Base-by-base conservation (phyloP, 331 rosid genomes). In the Quercus lobata region DNA sequence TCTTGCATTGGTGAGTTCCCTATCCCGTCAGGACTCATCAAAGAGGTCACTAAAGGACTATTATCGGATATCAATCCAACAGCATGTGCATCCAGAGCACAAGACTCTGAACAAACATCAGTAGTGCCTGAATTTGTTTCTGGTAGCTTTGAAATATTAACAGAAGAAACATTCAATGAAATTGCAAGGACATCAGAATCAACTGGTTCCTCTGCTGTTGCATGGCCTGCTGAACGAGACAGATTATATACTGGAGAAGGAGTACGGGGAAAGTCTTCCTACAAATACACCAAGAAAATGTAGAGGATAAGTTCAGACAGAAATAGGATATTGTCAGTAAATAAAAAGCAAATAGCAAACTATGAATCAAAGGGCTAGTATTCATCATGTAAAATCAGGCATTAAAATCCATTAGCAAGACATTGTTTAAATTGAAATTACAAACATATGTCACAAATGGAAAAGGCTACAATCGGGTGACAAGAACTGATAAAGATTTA, bases 241-340 rank as follows among this genome's bases (percentile, higher is more conserved):
- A 82, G 88, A 83, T 78, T 87, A 78, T 82, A 89, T 25, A 91
- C 79, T 69, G 92, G 90, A 81, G 93, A 91, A 49, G 91, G 91
- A 8, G 91, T 87, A 21, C 90, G 90, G 49, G 92, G 91, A 72
- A 87, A 91, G 83, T 89, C 95, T 76, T 88, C 89, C 95, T 88
- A 71, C 68, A 79, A 76, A 78, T 74, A 44, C 81, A 79, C 65
- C 71, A 82, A 44, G 3, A 75, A 75, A 75, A 57, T 2, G 15
- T 49, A 49, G 54, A 49, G 17, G 54, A 49, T 49, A 49, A 49
- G 54, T 12, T 49, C 54, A 49, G 54, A 49, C 17, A 49, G 54
- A 49, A 49, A 49, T 49, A 11, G 54, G 17, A 14, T 11, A 49
- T 14, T 49, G 17, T 49, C 17, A 12, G 54, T 4, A 49, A 49